phyloP scores from a whole-genome alignment of 768 basidiomycete species.

The Hysterangium stoloniferum region DNA sequence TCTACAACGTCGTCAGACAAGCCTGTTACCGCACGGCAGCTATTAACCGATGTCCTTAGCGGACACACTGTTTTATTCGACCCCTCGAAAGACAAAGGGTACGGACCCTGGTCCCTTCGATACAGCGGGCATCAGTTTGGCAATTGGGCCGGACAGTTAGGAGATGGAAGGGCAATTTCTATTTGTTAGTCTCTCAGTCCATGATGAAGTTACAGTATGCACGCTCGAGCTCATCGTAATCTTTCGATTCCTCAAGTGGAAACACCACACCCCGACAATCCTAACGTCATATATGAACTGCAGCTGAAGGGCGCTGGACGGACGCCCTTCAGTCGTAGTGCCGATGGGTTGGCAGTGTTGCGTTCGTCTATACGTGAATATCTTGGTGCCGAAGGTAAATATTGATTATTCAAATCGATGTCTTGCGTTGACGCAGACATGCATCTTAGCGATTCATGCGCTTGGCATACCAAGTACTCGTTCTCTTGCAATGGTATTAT shows the following conservation, averaged over 20 bases:
- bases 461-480: slow-evolving; percentile 85
- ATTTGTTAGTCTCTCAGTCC: slow-evolving; percentile 40
- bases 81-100: slow-evolving; percentile 22
- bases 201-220: not conserved
- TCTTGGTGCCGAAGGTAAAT: slow-evolving; percentile 80
- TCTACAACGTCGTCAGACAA: not conserved
- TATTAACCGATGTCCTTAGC: slow-evolving; percentile 74
- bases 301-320: slow-evolving; percentile 94
- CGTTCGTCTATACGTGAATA: slow-evolving; percentile 93
- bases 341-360: slow-evolving; percentile 93
- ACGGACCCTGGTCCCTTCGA: slow-evolving; percentile 80
- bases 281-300: slow-evolving; percentile 61
- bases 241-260: slow-evolving; percentile 53
- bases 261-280: slow-evolving; percentile 61
- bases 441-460: slow-evolving; percentile 54
- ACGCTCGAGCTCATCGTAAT: slow-evolving; percentile 1
- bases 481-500: slow-evolving; percentile 68
- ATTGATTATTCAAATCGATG: not conserved
- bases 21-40: slow-evolving; percentile 35
- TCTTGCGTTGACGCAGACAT: not conserved
- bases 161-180: slow-evolving; percentile 93
- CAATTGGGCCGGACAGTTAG: slow-evolving; percentile 87
- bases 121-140: slow-evolving; percentile 94
- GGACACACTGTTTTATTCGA: slow-evolving; percentile 69
- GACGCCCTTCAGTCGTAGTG: slow-evolving; percentile 87